A percentile compares a stretch with the other conserved stretches of the same genome.
phyloP scores from a whole-genome alignment of 1,284 basidiomycete species.

The Ganoderma sp. region DNA sequence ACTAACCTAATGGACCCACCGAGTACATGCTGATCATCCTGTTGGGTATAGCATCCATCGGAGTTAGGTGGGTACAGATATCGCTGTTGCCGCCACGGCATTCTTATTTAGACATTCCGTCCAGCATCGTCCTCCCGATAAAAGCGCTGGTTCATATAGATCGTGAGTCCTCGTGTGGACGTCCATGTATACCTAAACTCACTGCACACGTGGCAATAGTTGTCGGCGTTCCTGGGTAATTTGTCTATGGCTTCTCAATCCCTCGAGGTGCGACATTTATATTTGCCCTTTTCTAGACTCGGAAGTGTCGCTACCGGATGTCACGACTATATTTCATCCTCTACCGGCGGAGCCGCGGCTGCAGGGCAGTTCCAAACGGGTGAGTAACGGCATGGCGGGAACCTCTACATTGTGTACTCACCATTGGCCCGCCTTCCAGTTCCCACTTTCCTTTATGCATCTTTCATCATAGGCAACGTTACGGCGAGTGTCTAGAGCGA shows the following conservation, averaged over 20 bases:
- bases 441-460: neutral
- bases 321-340: neutral
- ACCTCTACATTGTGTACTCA: neutral
- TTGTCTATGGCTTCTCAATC: neutral
- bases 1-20: neutral
- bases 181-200: neutral
- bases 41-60: neutral
- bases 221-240: neutral
- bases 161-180: neutral
- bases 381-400: neutral
- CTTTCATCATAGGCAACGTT: constrained; percentile 7
- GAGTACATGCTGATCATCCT: neutral
- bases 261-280: neutral
- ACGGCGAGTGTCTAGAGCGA: neutral
- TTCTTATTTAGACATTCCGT: neutral
- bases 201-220: neutral
- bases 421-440: neutral
- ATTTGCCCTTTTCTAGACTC: neutral
- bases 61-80: neutral
- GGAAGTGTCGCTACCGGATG: neutral
- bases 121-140: neutral
- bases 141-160: neutral
- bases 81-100: neutral
- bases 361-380: neutral
- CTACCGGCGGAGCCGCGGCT: neutral